Percentiles rank a stretch among this genome's conserved stretches.
Evolutionary conservation across 2,329 filamentous ascomycete species (phyloP).

Genomic region (Aspergillus flavus): DNA sequence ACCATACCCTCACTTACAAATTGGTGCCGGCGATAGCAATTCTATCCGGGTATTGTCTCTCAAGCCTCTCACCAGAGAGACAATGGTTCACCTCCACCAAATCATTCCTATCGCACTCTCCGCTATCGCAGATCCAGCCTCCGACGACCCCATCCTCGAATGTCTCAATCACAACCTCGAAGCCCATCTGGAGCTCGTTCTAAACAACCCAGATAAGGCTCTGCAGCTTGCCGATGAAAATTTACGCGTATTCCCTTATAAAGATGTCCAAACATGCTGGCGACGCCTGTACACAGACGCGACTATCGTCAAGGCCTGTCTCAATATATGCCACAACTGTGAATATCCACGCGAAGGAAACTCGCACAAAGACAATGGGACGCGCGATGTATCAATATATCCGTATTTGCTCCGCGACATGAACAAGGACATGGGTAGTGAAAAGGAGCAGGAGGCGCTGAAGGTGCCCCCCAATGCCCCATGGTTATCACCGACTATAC

Average conservation of each 20-base stretch:
- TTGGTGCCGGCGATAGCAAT: neutral
- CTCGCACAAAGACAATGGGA: neutral
- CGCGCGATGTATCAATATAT: constrained; percentile 6
- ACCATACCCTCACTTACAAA: neutral
- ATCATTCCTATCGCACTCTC: constrained; percentile 29
- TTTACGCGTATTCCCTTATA: constrained; percentile 59
- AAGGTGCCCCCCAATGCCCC: constrained; percentile 26
- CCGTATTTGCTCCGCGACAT: constrained; percentile 20
- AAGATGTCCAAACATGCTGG: constrained; percentile 59
- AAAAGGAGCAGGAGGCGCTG: constrained; percentile 11
- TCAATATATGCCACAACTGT: constrained; percentile 30
- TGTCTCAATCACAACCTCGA: constrained; percentile 32
- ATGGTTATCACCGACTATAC: constrained; percentile 63
- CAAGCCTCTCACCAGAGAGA: neutral
- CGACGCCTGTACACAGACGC: constrained; percentile 61
- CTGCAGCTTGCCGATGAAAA: constrained; percentile 55
- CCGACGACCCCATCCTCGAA: constrained; percentile 40
- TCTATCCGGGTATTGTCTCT: neutral
- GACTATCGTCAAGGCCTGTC: constrained; percentile 51
- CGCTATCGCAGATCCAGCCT: constrained; percentile 29
- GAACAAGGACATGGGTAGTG: neutral
- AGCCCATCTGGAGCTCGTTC: constrained; percentile 27
- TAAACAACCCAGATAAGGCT: constrained; percentile 43
- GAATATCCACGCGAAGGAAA: constrained; percentile 12
- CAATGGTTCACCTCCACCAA: constrained; percentile 25